Evolutionary conservation across 2,329 filamentous ascomycete genomes (phyloP), one percentile per base, ranked within the genome.

Genomic region (Fusarium setosum): DNA sequence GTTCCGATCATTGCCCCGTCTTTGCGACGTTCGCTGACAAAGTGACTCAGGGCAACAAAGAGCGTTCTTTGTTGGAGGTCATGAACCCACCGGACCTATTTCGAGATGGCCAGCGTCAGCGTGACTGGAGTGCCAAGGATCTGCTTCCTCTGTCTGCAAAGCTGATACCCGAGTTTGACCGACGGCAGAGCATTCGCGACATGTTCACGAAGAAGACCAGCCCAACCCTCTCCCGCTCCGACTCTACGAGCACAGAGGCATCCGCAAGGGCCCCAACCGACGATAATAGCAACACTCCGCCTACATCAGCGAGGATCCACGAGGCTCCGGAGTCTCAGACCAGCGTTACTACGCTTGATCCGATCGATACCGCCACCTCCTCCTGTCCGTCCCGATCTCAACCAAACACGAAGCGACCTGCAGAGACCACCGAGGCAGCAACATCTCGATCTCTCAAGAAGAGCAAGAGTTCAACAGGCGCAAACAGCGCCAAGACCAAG

Each of bases 1-100:
- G 96, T 0, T 98, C 95, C 2, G 96, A 99, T 74, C 96, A 99
- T 76, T 99, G 96, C 71, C 96, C 96, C 0, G 95, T 98, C 1
- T 98, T 91, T 75, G 93, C 90, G 1, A 84, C 86, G 3, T 82
- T 96, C 21, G 88, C 89, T 17, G 88, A 94, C 32, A 81, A 73
- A 3, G 86, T 97, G 3, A 71, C 73, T 0, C 67, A 85, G 6
- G 77, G 83, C 13, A 84, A 81, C 1, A 71, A 80, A 41, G 77
- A 86, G 42, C 75, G 85, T 4, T 76, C 89, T 67, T 80, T 93
- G 4, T 77, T 83, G 24, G 93, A 97, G 72, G 76, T 96, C 49
- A 87, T 97, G 85, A 97, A 96, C 68, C 90, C 92, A 0, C 73
- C 82, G 2, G 91, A 88, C 9, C 86, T 92, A 76, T 97, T 96